phyloP scores from a whole-genome alignment of 305 asterid genomes.

The Rubia tinctorum region DNA sequence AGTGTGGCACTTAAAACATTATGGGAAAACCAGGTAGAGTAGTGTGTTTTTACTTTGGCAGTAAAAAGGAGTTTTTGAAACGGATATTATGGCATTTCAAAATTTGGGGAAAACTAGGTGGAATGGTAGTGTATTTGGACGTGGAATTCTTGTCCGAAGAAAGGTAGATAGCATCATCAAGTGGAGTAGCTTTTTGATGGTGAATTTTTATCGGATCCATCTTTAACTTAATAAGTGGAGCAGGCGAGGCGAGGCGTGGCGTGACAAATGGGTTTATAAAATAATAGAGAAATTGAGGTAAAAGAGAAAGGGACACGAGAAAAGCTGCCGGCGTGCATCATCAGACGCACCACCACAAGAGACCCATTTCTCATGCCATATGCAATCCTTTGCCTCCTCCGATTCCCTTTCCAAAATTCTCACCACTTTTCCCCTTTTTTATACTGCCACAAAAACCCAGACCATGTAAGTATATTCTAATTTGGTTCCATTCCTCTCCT shows the following conservation, averaged over 20 bases:
- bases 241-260: constrained; percentile 90
- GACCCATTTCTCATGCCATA: constrained; percentile 17
- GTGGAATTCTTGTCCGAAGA: constrained; percentile 23
- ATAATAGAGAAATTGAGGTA: not conserved
- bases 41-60: too few species aligned
- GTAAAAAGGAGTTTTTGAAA: too few species aligned
- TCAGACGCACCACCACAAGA: constrained; percentile 40
- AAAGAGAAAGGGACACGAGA: constrained; percentile 28
- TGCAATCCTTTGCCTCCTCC: constrained; percentile 50
- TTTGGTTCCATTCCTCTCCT: constrained; percentile 30
- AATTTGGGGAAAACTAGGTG: not conserved
- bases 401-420: constrained; percentile 42
- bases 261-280: constrained; percentile 34
- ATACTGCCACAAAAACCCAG: constrained; percentile 32
- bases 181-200: constrained; percentile 40
- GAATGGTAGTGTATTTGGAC: constrained; percentile 6
- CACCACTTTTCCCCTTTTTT: constrained; percentile 31
- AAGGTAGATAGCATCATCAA: constrained; percentile 19
- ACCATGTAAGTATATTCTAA: constrained; percentile 16
- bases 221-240: constrained; percentile 28
- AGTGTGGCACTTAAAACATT: not conserved
- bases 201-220: not conserved
- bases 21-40: too few species aligned
- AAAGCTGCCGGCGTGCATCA: constrained; percentile 89
- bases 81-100: too few species aligned